phyloP scores from a whole-genome alignment of 768 basidiomycete genomes.

The Amyloporia xantha region DNA sequence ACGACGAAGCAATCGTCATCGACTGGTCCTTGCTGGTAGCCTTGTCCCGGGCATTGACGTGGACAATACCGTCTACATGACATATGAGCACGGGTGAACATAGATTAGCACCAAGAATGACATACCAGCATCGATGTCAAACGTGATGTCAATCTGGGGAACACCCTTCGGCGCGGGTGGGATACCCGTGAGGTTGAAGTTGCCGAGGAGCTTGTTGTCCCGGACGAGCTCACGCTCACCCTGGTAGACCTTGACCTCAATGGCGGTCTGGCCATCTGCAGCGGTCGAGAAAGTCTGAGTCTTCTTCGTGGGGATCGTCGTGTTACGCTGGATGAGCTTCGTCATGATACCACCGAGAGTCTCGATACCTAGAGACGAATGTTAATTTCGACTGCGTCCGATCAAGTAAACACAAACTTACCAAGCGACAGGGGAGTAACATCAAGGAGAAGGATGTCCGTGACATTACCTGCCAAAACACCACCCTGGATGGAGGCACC shows the following conservation, averaged over 20 bases:
- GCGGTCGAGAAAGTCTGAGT: conserved; percentile 98
- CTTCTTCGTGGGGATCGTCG: conserved; percentile 99
- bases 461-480: conserved; percentile 94
- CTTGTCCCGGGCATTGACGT: conserved; percentile 94
- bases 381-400: background rate
- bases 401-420: conserved; percentile 25
- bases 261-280: conserved; percentile 98
- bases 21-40: conserved; percentile 87
- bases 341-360: conserved; percentile 99
- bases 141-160: conserved; percentile 78
- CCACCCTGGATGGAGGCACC: conserved; percentile 98
- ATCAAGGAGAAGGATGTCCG: conserved; percentile 89
- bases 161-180: conserved; percentile 76
- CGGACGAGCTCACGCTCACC: conserved; percentile 98
- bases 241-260: conserved; percentile 99
- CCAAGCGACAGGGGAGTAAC: conserved; percentile 66
- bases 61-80: conserved; percentile 84
- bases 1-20: conserved; percentile 97
- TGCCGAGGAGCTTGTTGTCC: conserved; percentile 98
- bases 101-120: conserved; percentile 8
- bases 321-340: conserved; percentile 96
- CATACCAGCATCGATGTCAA: conserved; percentile 94
- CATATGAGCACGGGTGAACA: conserved; percentile 2
- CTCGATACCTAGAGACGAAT: conserved; percentile 56
- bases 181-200: conserved; percentile 99